These are phyloP conservation scores for Yamadazyma membranifaciens DNA, from an alignment of 1,139 yeast genomes.

Conservation along the genomic window DNA sequence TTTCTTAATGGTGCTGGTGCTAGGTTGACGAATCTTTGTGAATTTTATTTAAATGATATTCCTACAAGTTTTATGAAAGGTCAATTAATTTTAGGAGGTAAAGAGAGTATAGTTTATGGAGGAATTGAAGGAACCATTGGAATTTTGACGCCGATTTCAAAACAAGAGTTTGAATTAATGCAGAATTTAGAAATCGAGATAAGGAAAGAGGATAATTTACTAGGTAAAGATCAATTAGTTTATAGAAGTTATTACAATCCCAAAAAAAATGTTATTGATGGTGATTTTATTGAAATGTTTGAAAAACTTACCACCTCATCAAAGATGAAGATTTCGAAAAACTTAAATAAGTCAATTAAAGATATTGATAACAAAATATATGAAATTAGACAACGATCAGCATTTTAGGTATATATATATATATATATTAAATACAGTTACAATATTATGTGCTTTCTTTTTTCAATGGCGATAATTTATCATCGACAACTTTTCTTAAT, in stretches of 20 bases:
- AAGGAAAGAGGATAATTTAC: constrained; percentile 34
- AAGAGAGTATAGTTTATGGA: constrained; percentile 64
- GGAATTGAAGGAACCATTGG: constrained; percentile 87
- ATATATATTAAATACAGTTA: constrained; percentile 4
- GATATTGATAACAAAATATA: constrained; percentile 62
- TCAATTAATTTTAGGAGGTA: constrained; percentile 57
- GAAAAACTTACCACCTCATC: constrained; percentile 31
- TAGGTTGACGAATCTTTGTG: constrained; percentile 55
- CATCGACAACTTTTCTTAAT: constrained; percentile 27
- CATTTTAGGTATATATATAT: constrained; percentile 22
- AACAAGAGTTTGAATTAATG: constrained; percentile 63
- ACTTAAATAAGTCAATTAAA: constrained; percentile 53
- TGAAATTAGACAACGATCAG: constrained; percentile 55
- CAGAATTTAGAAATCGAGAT: constrained; percentile 52
- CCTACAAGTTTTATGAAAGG: constrained; percentile 61
- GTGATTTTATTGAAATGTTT: constrained; percentile 75
- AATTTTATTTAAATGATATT: constrained; percentile 69
- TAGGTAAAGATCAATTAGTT: constrained; percentile 67
- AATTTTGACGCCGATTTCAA: constrained; percentile 64
- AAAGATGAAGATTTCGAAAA: constrained; percentile 50
- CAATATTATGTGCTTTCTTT: neutral
- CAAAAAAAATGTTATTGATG: constrained; percentile 74
- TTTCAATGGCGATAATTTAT: constrained; percentile 14
- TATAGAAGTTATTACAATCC: constrained; percentile 82
- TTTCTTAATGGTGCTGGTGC: constrained; percentile 52